phyloP scores from a whole-genome alignment of 805 yeast species.

The Candida succiphila region DNA sequence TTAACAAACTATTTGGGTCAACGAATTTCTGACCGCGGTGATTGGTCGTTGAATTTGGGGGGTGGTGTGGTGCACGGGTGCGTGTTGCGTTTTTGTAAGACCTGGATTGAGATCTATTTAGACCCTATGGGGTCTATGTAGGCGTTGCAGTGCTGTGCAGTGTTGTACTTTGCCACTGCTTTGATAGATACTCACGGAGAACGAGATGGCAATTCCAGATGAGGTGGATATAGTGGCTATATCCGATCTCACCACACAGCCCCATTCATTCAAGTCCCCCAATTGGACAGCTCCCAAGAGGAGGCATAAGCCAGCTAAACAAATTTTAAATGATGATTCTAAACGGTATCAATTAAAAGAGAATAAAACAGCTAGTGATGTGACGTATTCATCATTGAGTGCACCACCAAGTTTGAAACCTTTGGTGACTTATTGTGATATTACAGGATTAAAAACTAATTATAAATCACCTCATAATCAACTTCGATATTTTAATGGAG shows the following conservation, averaged over 20 bases:
- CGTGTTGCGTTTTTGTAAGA: too few relatives aligned
- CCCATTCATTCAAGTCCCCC: constrained; percentile 51
- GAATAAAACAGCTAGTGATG: constrained; percentile 27
- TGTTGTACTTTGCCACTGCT: too few relatives aligned
- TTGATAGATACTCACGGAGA: too few relatives aligned
- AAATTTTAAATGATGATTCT: constrained; percentile 68
- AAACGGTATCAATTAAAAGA: constrained; percentile 42
- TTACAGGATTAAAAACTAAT: constrained; percentile 76
- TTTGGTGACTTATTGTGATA: constrained; percentile 78
- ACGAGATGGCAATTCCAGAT: background rate
- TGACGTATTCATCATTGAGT: constrained; percentile 60
- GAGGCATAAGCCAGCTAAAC: constrained; percentile 66
- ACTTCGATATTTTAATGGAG: constrained; percentile 72
- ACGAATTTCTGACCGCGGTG: too few relatives aligned
- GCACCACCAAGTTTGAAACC: constrained; percentile 89
- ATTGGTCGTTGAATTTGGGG: too few relatives aligned
- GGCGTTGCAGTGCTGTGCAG: too few relatives aligned
- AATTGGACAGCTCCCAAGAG: constrained; percentile 40
- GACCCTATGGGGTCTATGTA: too few relatives aligned
- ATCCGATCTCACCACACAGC: constrained; percentile 28
- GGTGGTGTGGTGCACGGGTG: too few relatives aligned
- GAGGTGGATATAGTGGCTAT: constrained; percentile 11
- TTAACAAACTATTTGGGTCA: too few relatives aligned
- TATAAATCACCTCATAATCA: constrained; percentile 71
- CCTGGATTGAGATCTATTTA: too few relatives aligned